A percentile compares a stretch with the other conserved stretches of the same genome.
Evolutionary conservation across 768 basidiomycete genomes (phyloP).

Genomic region (Rhizopogon rudus): DNA sequence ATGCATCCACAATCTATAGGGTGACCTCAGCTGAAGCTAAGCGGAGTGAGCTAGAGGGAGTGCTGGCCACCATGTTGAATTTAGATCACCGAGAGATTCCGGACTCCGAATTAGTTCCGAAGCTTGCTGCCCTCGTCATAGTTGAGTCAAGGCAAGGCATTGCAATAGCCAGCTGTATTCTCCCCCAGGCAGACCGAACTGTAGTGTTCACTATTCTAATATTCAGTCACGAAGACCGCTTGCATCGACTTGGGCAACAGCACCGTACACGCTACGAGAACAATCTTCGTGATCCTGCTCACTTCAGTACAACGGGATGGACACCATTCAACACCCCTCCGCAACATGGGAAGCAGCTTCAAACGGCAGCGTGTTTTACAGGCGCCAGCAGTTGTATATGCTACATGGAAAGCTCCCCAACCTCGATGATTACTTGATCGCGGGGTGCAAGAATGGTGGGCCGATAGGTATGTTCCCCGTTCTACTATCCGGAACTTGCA

Average conservation of each 20-base stretch:
- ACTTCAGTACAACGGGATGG: constrained; percentile 14
- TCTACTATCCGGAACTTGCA: constrained; percentile 2
- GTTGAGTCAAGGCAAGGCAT: too few relatives aligned
- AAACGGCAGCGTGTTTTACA: constrained; percentile 83
- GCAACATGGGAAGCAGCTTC: constrained; percentile 89
- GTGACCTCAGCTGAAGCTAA: too few relatives aligned
- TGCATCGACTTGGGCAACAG: background rate
- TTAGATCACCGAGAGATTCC: too few relatives aligned
- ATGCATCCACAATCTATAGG: background rate
- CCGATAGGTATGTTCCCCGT: constrained; percentile 65
- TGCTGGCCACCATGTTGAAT: too few relatives aligned
- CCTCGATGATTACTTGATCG: constrained; percentile 72
- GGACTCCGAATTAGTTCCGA: too few relatives aligned
- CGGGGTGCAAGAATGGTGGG: constrained; percentile 83
- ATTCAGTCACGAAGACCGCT: background rate
- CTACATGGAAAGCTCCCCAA: constrained; percentile 75
- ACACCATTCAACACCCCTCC: constrained; percentile 66
- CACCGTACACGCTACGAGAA: background rate
- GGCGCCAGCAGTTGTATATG: constrained; percentile 79
- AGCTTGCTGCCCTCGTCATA: too few relatives aligned
- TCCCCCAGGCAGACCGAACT: too few relatives aligned
- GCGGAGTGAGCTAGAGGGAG: too few relatives aligned
- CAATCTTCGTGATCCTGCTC: background rate
- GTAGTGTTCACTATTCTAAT: too few relatives aligned
- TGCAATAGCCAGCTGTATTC: too few relatives aligned